These are phyloP conservation scores for Starmerella bombi DNA, from an alignment of 805 yeast genomes.

Conservation along the genomic window DNA sequence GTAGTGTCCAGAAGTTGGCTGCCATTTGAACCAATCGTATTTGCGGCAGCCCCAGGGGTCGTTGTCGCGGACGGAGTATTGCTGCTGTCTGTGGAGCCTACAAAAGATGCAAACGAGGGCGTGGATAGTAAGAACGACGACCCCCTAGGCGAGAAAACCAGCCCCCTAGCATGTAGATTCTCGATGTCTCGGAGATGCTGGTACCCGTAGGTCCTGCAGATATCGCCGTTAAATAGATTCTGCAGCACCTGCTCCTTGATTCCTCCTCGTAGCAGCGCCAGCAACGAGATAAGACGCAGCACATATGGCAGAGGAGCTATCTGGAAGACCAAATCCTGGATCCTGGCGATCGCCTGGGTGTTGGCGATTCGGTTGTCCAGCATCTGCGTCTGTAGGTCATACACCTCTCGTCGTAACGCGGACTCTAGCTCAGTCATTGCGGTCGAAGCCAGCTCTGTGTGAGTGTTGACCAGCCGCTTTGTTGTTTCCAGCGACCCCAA, in stretches of 20 bases:
- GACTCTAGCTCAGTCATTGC: constrained; percentile 38
- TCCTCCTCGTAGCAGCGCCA: constrained; percentile 56
- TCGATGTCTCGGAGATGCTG: constrained; percentile 37
- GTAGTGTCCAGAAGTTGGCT: background rate
- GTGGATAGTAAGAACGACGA: constrained; percentile 19
- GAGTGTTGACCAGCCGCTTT: constrained; percentile 57
- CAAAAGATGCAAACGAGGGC: constrained; percentile 23
- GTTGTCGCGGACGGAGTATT: background rate
- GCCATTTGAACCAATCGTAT: too few relatives aligned
- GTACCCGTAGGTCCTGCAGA: constrained; percentile 55
- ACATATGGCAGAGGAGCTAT: constrained; percentile 33
- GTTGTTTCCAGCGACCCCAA: constrained; percentile 51
- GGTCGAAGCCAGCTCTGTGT: constrained; percentile 59
- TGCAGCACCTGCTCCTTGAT: constrained; percentile 48
- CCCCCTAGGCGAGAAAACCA: constrained; percentile 30
- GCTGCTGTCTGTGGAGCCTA: background rate
- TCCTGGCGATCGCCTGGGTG: constrained; percentile 29
- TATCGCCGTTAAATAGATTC: constrained; percentile 29
- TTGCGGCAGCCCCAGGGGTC: background rate
- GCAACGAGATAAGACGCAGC: constrained; percentile 41
- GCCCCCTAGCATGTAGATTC: constrained; percentile 36
- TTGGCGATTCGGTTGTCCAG: constrained; percentile 39
- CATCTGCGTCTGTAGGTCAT: constrained; percentile 43
- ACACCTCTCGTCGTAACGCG: constrained; percentile 22
- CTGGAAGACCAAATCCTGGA: constrained; percentile 40